phyloP scores from a whole-genome alignment of 1,284 basidiomycete genomes.

The Pseudozyma pruni region DNA sequence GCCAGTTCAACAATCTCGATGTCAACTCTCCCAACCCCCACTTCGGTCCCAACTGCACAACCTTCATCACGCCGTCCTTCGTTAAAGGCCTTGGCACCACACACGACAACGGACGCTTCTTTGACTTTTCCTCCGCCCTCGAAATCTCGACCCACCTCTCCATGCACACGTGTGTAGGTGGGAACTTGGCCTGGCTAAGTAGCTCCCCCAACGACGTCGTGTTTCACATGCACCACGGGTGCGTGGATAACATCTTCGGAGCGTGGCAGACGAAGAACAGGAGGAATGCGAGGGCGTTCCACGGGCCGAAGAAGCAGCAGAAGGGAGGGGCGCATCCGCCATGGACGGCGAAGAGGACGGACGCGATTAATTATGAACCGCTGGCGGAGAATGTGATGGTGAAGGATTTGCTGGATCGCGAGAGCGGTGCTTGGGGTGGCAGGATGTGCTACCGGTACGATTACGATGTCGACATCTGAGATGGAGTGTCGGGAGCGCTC shows the following conservation, averaged over 20 bases:
- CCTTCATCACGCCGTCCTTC: slow-evolving; percentile 24
- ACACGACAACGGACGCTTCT: slow-evolving; percentile 29
- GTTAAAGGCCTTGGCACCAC: slow-evolving; percentile 11
- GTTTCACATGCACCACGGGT: slow-evolving; percentile 20
- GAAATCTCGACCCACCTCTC: slow-evolving; percentile 29
- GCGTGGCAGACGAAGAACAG: slow-evolving; percentile 19
- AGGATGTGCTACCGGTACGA: slow-evolving; percentile 42
- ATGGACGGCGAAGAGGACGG: slow-evolving; percentile 20
- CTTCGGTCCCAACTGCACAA: slow-evolving; percentile 35
- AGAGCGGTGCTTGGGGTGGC: slow-evolving; percentile 21
- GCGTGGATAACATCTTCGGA: slow-evolving; percentile 15
- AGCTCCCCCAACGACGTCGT: slow-evolving; percentile 18
- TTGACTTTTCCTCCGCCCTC: slow-evolving; percentile 30
- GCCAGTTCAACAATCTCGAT: slow-evolving; percentile 40
- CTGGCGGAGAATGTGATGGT: slow-evolving; percentile 25
- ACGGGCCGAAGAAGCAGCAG: slow-evolving; percentile 31
- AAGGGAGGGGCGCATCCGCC: slow-evolving; percentile 11
- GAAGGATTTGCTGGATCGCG: slow-evolving; percentile 23
- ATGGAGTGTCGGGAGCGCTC: no score
- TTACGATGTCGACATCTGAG: slow-evolving; percentile 13
- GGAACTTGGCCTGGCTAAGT: slow-evolving; percentile 30
- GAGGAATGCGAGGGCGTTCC: slow-evolving; percentile 17
- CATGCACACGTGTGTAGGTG: slow-evolving; percentile 38
- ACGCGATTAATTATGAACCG: slow-evolving; percentile 31
- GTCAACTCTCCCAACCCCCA: slow-evolving; percentile 6